These are phyloP conservation scores for Fusarium staphyleae DNA, from an alignment of 2,329 filamentous ascomycete genomes.

Conservation along the genomic window DNA sequence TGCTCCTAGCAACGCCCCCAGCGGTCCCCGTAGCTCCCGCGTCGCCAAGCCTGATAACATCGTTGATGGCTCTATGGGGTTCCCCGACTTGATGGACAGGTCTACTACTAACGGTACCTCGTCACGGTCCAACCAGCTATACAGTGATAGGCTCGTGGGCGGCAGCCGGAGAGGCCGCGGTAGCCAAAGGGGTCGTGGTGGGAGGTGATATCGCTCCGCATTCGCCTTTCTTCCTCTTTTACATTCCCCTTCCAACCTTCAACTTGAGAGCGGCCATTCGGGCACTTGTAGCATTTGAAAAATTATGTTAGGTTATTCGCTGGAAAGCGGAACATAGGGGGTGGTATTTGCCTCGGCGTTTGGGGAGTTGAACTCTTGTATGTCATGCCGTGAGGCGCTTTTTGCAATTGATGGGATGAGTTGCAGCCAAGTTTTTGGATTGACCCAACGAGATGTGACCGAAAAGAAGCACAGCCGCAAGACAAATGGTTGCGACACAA, in stretches of 20 bases:
- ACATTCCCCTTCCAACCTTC: neutral
- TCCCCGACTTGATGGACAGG: conserved; percentile 56
- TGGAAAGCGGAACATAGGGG: neutral
- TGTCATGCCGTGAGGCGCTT: neutral
- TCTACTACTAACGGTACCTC: conserved; percentile 29
- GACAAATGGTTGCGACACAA: neutral
- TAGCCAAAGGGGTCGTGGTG: conserved; percentile 36
- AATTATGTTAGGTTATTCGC: conserved; percentile 1
- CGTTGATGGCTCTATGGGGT: conserved; percentile 62
- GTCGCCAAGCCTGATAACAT: conserved; percentile 47
- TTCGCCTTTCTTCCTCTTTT: neutral
- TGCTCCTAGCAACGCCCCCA: conserved; percentile 42
- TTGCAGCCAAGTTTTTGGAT: neutral
- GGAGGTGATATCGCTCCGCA: conserved; percentile 22
- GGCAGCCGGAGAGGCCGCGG: conserved; percentile 41
- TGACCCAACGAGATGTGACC: neutral
- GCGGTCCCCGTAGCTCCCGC: conserved; percentile 42
- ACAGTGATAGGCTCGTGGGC: conserved; percentile 58
- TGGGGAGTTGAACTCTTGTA: conserved; percentile 16
- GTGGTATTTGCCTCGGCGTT: conserved; percentile 29
- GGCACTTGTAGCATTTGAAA: conserved; percentile 24
- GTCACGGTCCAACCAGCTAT: conserved; percentile 51
- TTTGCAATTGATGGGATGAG: conserved; percentile 1
- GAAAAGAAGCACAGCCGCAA: neutral
- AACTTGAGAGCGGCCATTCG: neutral